Evolutionary conservation across 495 filamentous ascomycete genomes (phyloP).

Genomic region (Podospora australis): DNA sequence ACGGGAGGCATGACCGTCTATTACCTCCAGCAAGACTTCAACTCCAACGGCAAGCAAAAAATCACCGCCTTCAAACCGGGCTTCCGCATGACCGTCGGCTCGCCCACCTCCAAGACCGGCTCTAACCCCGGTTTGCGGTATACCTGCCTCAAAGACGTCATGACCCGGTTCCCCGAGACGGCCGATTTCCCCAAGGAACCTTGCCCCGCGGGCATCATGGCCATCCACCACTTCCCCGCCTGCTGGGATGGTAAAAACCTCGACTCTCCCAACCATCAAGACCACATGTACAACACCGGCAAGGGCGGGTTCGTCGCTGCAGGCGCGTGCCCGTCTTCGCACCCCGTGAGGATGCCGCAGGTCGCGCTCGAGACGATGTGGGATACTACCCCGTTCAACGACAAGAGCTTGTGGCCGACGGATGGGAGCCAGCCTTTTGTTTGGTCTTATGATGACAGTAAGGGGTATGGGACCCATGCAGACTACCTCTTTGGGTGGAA

Average conservation of each 20-base stretch:
- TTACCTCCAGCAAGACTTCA: constrained; percentile 38
- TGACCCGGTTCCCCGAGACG: constrained; percentile 31
- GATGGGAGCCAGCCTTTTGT: constrained; percentile 37
- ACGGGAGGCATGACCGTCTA: constrained; percentile 40
- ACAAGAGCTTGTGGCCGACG: constrained; percentile 33
- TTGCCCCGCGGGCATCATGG: constrained; percentile 42
- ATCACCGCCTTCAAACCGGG: constrained; percentile 41
- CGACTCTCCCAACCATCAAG: constrained; percentile 49
- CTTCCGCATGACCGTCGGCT: constrained; percentile 48
- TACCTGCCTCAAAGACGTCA: constrained; percentile 32
- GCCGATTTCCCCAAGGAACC: constrained; percentile 37
- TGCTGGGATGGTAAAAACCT: constrained; percentile 54
- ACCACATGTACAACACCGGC: constrained; percentile 44
- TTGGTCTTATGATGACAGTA: constrained; percentile 17
- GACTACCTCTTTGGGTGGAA: constrained; percentile 29
- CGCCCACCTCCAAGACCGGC: constrained; percentile 30
- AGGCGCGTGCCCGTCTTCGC: constrained; percentile 39
- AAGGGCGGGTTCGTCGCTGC: constrained; percentile 33
- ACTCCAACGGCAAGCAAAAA: constrained; percentile 26
- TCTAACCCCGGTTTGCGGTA: constrained; percentile 36
- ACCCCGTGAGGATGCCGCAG: constrained; percentile 43
- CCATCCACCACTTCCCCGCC: constrained; percentile 46
- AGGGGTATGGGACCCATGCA: constrained; percentile 13
- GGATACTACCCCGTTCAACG: constrained; percentile 41
- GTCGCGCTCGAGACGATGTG: constrained; percentile 44